phyloP scores from a whole-genome alignment of 2,329 filamentous ascomycete genomes.

The Sporothrix euskadiensis region DNA sequence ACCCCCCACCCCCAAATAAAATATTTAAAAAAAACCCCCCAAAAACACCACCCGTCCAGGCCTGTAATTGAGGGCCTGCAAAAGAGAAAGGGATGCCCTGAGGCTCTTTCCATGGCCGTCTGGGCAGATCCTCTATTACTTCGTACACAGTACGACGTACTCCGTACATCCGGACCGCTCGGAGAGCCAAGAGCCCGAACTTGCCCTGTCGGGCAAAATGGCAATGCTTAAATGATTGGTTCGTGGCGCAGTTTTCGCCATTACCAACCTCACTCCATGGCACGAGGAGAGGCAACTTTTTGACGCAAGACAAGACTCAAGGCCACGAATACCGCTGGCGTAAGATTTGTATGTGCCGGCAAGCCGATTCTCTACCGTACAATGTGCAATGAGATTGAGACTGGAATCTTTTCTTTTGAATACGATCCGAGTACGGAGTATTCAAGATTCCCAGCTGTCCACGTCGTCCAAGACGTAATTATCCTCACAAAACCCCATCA shows the following conservation, averaged over 20 bases:
- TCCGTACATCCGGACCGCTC: neutral
- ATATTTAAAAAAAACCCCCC: too few relatives aligned
- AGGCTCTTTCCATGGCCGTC: too few relatives aligned
- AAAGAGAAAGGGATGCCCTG: too few relatives aligned
- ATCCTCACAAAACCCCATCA: neutral
- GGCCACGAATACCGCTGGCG: neutral
- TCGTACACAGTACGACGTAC: too few relatives aligned
- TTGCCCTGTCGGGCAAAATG: neutral
- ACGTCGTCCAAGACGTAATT: neutral
- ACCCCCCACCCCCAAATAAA: too few relatives aligned
- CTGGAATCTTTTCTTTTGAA: neutral
- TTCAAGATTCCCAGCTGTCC: neutral
- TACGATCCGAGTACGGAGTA: neutral
- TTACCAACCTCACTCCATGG: neutral
- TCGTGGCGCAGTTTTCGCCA: neutral
- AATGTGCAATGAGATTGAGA: neutral
- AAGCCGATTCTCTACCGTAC: neutral
- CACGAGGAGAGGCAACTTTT: neutral
- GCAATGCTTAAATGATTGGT: neutral
- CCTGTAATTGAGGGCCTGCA: neutral
- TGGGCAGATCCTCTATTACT: too few relatives aligned
- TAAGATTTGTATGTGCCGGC: neutral
- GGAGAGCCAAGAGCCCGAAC: neutral
- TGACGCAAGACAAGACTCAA: neutral
- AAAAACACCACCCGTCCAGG: neutral